Evolutionary conservation across 2,329 filamentous ascomycete species (phyloP).

Genomic region (Cladosporium sp.): DNA sequence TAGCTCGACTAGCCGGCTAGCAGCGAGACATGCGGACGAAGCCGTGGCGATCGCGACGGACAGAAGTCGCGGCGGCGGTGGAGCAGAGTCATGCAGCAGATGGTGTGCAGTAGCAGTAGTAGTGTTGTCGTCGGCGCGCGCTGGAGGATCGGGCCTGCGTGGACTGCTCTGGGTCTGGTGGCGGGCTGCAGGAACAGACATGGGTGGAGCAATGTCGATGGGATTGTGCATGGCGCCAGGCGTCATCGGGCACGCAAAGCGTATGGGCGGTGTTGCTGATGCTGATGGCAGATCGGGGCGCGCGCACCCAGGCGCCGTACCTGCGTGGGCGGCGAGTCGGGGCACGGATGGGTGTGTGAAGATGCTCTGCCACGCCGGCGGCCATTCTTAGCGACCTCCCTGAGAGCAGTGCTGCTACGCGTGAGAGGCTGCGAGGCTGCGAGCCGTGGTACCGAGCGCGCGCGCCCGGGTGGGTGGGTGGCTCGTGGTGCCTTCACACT

Average conservation of each 20-base stretch:
- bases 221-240: slow-evolving; percentile 1
- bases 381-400: not conserved
- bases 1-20: slow-evolving; percentile 4
- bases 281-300: not conserved
- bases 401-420: too few species aligned
- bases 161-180: slow-evolving; percentile 1
- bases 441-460: slow-evolving; percentile 10
- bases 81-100: slow-evolving; percentile 2
- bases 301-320: not conserved
- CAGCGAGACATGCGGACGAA: not conserved
- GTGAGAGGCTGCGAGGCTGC: not conserved
- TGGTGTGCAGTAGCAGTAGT: not conserved
- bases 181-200: slow-evolving; percentile 10
- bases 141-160: not conserved
- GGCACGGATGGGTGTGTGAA: not conserved
- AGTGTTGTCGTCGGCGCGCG: not conserved
- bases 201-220: not conserved
- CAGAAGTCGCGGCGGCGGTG: slow-evolving; percentile 4
- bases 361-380: not conserved
- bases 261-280: not conserved
- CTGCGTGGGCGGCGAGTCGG: not conserved
- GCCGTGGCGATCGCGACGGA: slow-evolving; percentile 5
- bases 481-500: not conserved
- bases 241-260: slow-evolving; percentile 1
- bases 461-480: too few species aligned